phyloP scores from a whole-genome alignment of 768 basidiomycete species.

The Trametopsis cervina region DNA sequence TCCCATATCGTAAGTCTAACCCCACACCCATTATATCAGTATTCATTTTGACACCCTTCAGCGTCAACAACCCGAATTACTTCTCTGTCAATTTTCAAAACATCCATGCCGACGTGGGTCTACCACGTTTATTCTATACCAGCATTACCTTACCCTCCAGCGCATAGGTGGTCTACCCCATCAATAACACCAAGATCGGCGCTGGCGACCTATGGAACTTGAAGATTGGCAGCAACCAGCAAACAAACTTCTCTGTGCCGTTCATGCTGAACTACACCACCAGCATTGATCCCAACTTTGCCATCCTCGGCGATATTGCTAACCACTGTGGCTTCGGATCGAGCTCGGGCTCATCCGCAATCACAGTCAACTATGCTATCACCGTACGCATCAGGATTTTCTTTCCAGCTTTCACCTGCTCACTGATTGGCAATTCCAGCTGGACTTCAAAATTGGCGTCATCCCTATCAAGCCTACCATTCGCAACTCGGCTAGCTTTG shows the following conservation, averaged over 20 bases:
- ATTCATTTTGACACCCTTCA: conserved; percentile 25
- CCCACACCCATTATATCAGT: neutral
- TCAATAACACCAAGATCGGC: conserved; percentile 63
- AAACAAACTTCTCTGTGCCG: conserved; percentile 70
- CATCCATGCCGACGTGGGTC: conserved; percentile 52
- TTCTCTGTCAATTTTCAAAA: conserved; percentile 61
- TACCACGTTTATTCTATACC: neutral
- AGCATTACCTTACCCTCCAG: neutral
- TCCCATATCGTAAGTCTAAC: conserved; percentile 51
- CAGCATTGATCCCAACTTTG: conserved; percentile 40
- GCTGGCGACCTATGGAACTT: conserved; percentile 44
- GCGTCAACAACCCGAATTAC: conserved; percentile 78
- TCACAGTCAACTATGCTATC: conserved; percentile 61
- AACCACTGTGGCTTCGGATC: conserved; percentile 51
- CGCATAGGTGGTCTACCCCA: conserved; percentile 65
- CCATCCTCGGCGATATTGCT: conserved; percentile 56
- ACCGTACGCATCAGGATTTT: conserved; percentile 38
- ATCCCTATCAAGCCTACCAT: conserved; percentile 63
- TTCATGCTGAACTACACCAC: conserved; percentile 60
- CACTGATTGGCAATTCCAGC: conserved; percentile 29
- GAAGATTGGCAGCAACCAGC: conserved; percentile 38
- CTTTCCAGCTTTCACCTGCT: neutral
- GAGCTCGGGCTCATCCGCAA: conserved; percentile 27
- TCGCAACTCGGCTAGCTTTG: conserved; percentile 51
- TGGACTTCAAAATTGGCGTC: conserved; percentile 58